phyloP scores from a whole-genome alignment of 495 filamentous ascomycete genomes.

The Bacidia rubella region DNA sequence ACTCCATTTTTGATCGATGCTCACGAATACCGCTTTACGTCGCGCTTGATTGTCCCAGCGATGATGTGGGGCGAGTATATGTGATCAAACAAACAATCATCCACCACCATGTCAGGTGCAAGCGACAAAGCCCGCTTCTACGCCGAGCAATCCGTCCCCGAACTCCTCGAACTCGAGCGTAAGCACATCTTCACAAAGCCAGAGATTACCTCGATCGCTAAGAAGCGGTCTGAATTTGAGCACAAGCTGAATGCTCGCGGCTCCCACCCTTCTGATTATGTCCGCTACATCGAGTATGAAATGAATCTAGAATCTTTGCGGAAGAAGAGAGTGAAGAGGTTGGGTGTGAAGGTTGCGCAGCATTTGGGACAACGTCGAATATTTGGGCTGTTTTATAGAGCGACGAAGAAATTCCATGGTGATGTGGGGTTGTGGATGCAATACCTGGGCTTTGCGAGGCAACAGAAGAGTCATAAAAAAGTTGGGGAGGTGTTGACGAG shows the following conservation, averaged over 20 bases:
- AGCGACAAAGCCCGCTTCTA: slow-evolving; percentile 92
- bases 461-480: slow-evolving; percentile 66
- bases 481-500: slow-evolving; percentile 62
- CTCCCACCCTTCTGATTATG: slow-evolving; percentile 59
- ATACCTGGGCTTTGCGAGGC: slow-evolving; percentile 69
- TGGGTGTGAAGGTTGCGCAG: slow-evolving; percentile 51
- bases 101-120: slow-evolving; percentile 58
- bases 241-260: slow-evolving; percentile 76
- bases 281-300: slow-evolving; percentile 80
- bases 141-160: slow-evolving; percentile 78
- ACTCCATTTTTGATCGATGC: no score
- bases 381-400: slow-evolving; percentile 79
- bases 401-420: slow-evolving; percentile 72
- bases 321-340: slow-evolving; percentile 63
- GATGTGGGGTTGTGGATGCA: slow-evolving; percentile 79
- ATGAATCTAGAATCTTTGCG: slow-evolving; percentile 76
- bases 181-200: slow-evolving; percentile 85
- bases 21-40: no score
- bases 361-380: slow-evolving; percentile 66
- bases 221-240: slow-evolving; percentile 85
- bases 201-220: slow-evolving; percentile 75
- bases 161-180: slow-evolving; percentile 75
- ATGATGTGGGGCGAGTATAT: no score
- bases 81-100: no score
- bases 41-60: no score